phyloP scores from a whole-genome alignment of 2,329 filamentous ascomycete genomes.

The Sphaerulina vaccinii region DNA sequence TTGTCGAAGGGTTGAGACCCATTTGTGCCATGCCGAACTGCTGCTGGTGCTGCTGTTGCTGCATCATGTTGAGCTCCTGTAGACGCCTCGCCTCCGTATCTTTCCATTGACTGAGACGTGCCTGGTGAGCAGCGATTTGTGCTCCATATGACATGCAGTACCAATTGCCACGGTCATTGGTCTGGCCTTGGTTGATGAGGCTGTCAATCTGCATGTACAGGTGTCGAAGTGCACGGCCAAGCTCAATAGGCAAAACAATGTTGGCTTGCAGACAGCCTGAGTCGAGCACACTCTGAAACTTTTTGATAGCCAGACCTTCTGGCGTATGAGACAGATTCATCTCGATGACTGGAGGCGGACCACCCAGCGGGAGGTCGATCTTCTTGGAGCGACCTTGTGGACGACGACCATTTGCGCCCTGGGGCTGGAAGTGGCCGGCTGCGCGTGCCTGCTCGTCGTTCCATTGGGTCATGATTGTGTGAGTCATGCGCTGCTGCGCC shows the following conservation, averaged over 20 bases:
- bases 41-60: slow-evolving; percentile 25
- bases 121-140: slow-evolving; percentile 32
- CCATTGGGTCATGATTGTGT: slow-evolving; percentile 23
- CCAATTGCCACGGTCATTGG: slow-evolving; percentile 26
- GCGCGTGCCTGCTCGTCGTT: slow-evolving; percentile 21
- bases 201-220: slow-evolving; percentile 38
- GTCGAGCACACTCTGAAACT: slow-evolving; percentile 35
- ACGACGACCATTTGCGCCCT: slow-evolving; percentile 25
- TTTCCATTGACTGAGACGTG: slow-evolving; percentile 28
- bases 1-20: slow-evolving; percentile 16
- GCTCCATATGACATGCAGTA: slow-evolving; percentile 35
- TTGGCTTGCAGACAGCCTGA: slow-evolving; percentile 35
- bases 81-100: slow-evolving; percentile 25
- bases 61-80: slow-evolving; percentile 26
- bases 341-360: slow-evolving; percentile 24
- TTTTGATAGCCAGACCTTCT: slow-evolving; percentile 33
- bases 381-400: slow-evolving; percentile 27
- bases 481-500: slow-evolving; percentile 33
- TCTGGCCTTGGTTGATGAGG: slow-evolving; percentile 34
- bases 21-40: slow-evolving; percentile 28
- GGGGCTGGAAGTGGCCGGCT: slow-evolving; percentile 11
- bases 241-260: slow-evolving; percentile 24
- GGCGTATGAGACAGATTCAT: slow-evolving; percentile 30
- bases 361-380: slow-evolving; percentile 20
- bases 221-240: slow-evolving; percentile 31